A percentile compares a stretch with the other conserved stretches of the same genome.
phyloP scores from a whole-genome alignment of 2,329 filamentous ascomycete species.

The Botryotinia convoluta region DNA sequence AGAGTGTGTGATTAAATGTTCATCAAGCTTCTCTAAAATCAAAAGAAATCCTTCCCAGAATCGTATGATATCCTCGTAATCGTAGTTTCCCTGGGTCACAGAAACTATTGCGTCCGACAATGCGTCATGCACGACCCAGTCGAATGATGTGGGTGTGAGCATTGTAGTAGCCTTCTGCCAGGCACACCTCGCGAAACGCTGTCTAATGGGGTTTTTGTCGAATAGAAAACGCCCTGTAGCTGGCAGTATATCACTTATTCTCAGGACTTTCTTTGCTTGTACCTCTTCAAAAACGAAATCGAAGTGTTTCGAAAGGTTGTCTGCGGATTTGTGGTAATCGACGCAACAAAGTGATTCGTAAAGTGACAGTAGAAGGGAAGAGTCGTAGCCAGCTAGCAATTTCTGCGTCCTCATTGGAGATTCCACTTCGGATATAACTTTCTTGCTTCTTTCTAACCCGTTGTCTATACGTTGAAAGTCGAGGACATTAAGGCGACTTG shows the following conservation, averaged over 20 bases:
- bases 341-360: conserved; percentile 88
- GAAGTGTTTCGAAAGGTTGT: conserved; percentile 48
- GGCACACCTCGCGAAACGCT: conserved; percentile 62
- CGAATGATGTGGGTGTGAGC: conserved; percentile 72
- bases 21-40: conserved; percentile 71
- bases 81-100: conserved; percentile 54
- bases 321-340: conserved; percentile 60
- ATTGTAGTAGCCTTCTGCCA: conserved; percentile 60
- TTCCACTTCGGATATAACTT: conserved; percentile 45
- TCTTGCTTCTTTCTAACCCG: conserved; percentile 56
- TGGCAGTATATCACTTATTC: conserved; percentile 71
- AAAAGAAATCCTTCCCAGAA: conserved; percentile 79
- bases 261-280: conserved; percentile 75
- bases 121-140: conserved; percentile 79
- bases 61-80: conserved; percentile 54
- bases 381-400: conserved; percentile 41
- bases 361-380: conserved; percentile 70
- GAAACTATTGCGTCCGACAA: conserved; percentile 64
- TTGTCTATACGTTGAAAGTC: conserved; percentile 61
- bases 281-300: conserved; percentile 80
- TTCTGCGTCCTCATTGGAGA: conserved; percentile 32
- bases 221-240: conserved; percentile 86
- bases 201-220: conserved; percentile 61
- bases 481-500: conserved; percentile 55
- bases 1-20: conserved; percentile 72